phyloP scores from a whole-genome alignment of 1,284 basidiomycete genomes.

The Ustilago crameri region DNA sequence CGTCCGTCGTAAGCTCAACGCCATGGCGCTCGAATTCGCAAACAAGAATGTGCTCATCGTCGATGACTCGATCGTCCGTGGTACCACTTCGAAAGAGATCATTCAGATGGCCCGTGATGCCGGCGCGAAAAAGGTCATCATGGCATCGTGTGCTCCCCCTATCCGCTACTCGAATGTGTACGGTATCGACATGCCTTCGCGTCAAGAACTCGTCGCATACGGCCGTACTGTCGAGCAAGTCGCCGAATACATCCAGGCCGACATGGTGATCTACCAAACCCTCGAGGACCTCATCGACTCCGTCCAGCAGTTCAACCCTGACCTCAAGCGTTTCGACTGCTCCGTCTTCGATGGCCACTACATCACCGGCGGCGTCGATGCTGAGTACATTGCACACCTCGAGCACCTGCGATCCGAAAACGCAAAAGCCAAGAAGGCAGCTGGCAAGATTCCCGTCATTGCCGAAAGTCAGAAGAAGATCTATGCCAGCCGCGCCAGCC shows the following conservation, averaged over 20 bases:
- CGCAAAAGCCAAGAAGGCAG: conserved; percentile 72
- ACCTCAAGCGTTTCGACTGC: conserved; percentile 87
- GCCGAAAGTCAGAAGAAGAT: conserved; percentile 46
- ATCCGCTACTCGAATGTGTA: conserved; percentile 97
- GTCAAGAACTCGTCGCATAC: conserved; percentile 91
- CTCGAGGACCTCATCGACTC: conserved; percentile 86
- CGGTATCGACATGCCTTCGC: conserved; percentile 99
- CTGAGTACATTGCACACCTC: conserved; percentile 81
- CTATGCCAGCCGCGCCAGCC: conserved; percentile 40
- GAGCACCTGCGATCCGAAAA: conserved; percentile 87
- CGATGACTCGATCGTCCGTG: conserved; percentile 98
- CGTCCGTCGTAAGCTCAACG: conserved; percentile 94
- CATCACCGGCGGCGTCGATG: conserved; percentile 93
- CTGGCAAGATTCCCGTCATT: conserved; percentile 39
- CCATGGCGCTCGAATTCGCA: conserved; percentile 98
- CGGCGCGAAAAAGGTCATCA: conserved; percentile 95
- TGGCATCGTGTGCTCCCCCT: conserved; percentile 96
- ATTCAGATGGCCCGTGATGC: conserved; percentile 99
- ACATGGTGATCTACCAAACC: conserved; percentile 97
- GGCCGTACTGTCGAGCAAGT: conserved; percentile 81
- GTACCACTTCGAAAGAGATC: conserved; percentile 98
- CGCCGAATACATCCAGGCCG: conserved; percentile 88
- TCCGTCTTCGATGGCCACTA: conserved; percentile 98
- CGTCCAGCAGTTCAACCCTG: conserved; percentile 87
- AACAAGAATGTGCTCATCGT: conserved; percentile 94